A percentile compares a stretch with the other conserved stretches of the same genome.
Evolutionary conservation across 2,329 filamentous ascomycete species (phyloP).

Genomic region (Fusarium palustre): DNA sequence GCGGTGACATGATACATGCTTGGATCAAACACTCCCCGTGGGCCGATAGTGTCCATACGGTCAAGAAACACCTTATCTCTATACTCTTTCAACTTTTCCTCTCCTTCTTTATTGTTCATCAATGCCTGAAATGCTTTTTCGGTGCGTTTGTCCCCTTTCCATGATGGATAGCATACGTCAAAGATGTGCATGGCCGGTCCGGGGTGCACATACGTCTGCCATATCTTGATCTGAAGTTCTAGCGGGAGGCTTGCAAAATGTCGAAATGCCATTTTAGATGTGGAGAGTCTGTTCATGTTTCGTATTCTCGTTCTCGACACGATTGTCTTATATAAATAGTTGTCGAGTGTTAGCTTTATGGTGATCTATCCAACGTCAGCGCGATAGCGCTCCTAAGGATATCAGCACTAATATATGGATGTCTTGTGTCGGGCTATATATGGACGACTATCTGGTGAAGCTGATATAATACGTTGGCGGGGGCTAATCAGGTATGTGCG

Average conservation of each 20-base stretch:
- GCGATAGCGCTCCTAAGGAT: not conserved
- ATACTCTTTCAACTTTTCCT: slow-evolving; percentile 17
- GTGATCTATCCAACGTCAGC: slow-evolving; percentile 20
- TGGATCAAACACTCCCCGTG: slow-evolving; percentile 14
- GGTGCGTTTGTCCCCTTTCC: slow-evolving; percentile 25
- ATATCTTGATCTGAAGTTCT: slow-evolving; percentile 44
- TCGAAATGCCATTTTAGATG: slow-evolving; percentile 37
- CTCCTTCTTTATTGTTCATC: not conserved
- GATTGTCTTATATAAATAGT: not conserved
- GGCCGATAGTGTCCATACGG: slow-evolving; percentile 9
- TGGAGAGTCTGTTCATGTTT: not conserved
- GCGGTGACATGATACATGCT: slow-evolving; percentile 35
- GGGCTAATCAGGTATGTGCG: slow-evolving; percentile 1
- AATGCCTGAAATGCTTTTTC: slow-evolving; percentile 29
- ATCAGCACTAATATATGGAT: slow-evolving; percentile 27
- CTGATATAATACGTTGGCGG: not conserved
- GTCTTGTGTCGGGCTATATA: not conserved
- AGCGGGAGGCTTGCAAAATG: slow-evolving; percentile 38
- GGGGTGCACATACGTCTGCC: slow-evolving; percentile 31
- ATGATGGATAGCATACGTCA: slow-evolving; percentile 47
- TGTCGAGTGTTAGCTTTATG: not conserved
- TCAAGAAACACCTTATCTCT: slow-evolving; percentile 41
- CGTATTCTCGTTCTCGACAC: not conserved
- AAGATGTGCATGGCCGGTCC: slow-evolving; percentile 47
- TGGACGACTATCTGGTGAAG: not conserved